phyloP scores from a whole-genome alignment of 176 grass and related monocot species.

The Stipa capillata region DNA sequence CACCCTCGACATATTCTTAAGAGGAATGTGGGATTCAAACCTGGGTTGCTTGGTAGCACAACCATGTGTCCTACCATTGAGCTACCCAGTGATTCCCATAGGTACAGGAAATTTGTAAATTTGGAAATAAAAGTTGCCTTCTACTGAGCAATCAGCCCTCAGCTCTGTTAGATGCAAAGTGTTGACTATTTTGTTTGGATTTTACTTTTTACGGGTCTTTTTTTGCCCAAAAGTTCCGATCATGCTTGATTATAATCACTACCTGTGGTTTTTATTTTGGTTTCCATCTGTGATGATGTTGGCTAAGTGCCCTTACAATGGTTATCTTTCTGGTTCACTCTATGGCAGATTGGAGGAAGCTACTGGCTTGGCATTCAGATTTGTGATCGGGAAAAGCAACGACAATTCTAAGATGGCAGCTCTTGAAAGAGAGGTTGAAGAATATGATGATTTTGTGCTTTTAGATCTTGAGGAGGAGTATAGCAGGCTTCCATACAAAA shows the following conservation, averaged over 20 bases:
- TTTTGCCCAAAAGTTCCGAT: background rate
- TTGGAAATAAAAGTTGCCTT: background rate
- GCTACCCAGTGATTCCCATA: too few relatives aligned
- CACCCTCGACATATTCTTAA: too few relatives aligned
- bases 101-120: background rate
- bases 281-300: background rate
- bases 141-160: background rate
- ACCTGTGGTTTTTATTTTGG: background rate
- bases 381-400: conserved; percentile 83
- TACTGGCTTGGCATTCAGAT: conserved; percentile 81
- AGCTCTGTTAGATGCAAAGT: background rate
- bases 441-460: conserved; percentile 97
- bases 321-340: background rate
- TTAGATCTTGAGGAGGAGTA: conserved; percentile 91
- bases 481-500: conserved; percentile 95
- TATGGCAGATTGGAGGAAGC: conserved; percentile 78
- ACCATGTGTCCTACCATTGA: too few relatives aligned
- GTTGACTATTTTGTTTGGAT: background rate
- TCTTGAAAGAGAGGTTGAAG: conserved; percentile 74
- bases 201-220: background rate
- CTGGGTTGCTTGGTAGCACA: too few relatives aligned
- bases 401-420: conserved; percentile 86
- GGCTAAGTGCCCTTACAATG: background rate
- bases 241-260: background rate
- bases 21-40: too few relatives aligned